These are phyloP conservation scores for Trapa incisa DNA, from an alignment of 345 rosid genomes.

Conservation along the genomic window DNA sequence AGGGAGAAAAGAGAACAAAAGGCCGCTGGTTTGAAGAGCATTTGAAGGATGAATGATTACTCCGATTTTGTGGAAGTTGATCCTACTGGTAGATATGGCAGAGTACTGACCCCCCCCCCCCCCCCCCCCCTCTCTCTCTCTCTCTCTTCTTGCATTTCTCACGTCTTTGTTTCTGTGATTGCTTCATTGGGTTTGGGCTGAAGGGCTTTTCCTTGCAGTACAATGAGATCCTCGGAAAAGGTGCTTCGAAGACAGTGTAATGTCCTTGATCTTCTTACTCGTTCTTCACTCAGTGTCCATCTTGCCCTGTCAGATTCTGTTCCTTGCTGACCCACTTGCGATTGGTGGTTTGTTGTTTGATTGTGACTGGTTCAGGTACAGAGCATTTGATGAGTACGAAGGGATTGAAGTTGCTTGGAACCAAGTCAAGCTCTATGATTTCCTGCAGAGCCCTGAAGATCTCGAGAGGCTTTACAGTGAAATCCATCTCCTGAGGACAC, in stretches of 20 bases:
- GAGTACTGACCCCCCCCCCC: conserved; percentile 35
- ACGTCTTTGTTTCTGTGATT: background rate
- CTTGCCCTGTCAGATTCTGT: conserved; percentile 11
- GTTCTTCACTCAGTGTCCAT: conserved; percentile 12
- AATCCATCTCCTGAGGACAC: conserved; percentile 85
- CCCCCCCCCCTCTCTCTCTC: too few relatives aligned
- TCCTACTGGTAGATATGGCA: conserved; percentile 96
- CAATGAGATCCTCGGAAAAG: conserved; percentile 85
- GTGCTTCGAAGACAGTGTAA: conserved; percentile 98
- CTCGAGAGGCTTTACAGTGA: conserved; percentile 89
- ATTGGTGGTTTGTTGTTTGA: conserved; percentile 9
- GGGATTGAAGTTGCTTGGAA: conserved; percentile 99
- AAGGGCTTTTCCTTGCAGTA: conserved; percentile 37
- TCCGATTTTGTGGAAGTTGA: conserved; percentile 89
- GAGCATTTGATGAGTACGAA: conserved; percentile 86
- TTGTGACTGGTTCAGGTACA: conserved; percentile 46
- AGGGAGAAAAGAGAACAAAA: background rate
- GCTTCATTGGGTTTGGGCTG: conserved; percentile 1
- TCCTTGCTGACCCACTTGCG: conserved; percentile 9
- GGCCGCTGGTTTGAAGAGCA: background rate
- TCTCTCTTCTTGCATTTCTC: background rate
- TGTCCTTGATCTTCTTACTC: conserved; percentile 13
- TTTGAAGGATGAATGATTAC: conserved; percentile 9
- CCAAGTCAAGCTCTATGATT: conserved; percentile 89
- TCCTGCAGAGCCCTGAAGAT: conserved; percentile 83